Conservation (phyloP, 1,284 basidiomycete genomes). For the Farysia itapuensis region DNA sequence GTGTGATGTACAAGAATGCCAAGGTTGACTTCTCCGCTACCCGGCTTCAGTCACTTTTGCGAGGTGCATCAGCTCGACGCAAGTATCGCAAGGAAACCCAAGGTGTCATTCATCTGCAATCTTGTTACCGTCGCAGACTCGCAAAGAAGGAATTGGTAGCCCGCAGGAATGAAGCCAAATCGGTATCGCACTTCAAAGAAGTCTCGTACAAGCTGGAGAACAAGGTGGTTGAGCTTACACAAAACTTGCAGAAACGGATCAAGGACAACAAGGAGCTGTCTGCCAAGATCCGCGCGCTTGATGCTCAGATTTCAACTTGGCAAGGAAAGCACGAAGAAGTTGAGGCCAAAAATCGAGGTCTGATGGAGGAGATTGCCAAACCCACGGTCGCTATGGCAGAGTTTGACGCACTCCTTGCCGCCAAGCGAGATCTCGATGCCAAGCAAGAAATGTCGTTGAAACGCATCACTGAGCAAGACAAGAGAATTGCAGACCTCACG, state of each 20-base stretch:
- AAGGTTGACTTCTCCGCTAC: constrained; percentile 72
- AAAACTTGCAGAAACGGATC: constrained; percentile 86
- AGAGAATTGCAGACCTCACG: constrained; percentile 73
- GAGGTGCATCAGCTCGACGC: constrained; percentile 74
- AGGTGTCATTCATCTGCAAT: constrained; percentile 83
- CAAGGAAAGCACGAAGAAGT: constrained; percentile 83
- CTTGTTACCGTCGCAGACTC: constrained; percentile 82
- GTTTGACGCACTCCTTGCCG: constrained; percentile 74
- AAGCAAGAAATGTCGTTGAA: constrained; percentile 75
- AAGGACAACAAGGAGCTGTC: constrained; percentile 88
- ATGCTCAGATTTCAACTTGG: constrained; percentile 83
- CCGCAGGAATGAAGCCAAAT: constrained; percentile 87
- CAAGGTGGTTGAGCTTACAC: constrained; percentile 98
- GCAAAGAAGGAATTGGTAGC: constrained; percentile 82
- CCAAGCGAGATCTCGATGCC: constrained; percentile 80
- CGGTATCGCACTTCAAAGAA: constrained; percentile 97
- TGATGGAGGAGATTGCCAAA: constrained; percentile 72
- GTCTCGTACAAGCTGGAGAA: constrained; percentile 98
- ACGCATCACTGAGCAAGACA: constrained; percentile 81
- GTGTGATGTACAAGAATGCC: constrained; percentile 69
- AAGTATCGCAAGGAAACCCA: constrained; percentile 70
- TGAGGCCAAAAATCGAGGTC: constrained; percentile 74
- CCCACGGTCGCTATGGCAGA: constrained; percentile 74
- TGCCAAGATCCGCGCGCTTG: constrained; percentile 73
- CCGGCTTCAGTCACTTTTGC: constrained; percentile 78